Evolutionary conservation across 2,329 filamentous ascomycete genomes (phyloP).

Genomic region (Beauveria brongniartii): DNA sequence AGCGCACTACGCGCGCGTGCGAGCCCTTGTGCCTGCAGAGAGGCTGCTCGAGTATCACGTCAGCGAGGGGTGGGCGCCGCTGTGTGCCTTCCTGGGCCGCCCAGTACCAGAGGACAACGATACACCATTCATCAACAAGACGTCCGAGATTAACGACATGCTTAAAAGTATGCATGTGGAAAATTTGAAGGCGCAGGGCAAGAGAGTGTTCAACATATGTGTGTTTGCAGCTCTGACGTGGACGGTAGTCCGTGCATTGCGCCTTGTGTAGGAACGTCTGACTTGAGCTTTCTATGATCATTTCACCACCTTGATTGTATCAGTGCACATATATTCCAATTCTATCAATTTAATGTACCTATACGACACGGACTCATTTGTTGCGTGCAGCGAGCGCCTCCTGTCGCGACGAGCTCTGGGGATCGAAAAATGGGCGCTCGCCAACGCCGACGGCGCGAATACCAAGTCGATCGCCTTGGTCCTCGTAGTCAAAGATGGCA

Average conservation of each 20-base stretch:
- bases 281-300: not conserved
- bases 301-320: not conserved
- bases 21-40: slow-evolving; percentile 12
- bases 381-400: not conserved
- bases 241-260: not conserved
- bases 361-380: not conserved
- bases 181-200: slow-evolving; percentile 1
- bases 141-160: slow-evolving; percentile 8
- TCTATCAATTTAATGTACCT: not conserved
- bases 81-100: slow-evolving; percentile 20
- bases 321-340: too few species aligned
- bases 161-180: not conserved
- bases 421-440: slow-evolving; percentile 46
- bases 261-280: not conserved
- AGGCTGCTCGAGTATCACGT: slow-evolving; percentile 18
- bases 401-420: slow-evolving; percentile 24
- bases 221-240: not conserved
- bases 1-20: slow-evolving; percentile 17
- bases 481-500: slow-evolving; percentile 44
- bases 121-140: slow-evolving; percentile 12
- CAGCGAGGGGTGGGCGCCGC: slow-evolving; percentile 18
- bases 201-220: slow-evolving; percentile 2
- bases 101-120: slow-evolving; percentile 15
- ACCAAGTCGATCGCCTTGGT: slow-evolving; percentile 38
- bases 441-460: slow-evolving; percentile 44